A percentile compares a stretch with the other conserved stretches of the same genome.
Conservation (phyloP, 495 filamentous ascomycete genomes). For the Astrocystis sublimbata region DNA sequence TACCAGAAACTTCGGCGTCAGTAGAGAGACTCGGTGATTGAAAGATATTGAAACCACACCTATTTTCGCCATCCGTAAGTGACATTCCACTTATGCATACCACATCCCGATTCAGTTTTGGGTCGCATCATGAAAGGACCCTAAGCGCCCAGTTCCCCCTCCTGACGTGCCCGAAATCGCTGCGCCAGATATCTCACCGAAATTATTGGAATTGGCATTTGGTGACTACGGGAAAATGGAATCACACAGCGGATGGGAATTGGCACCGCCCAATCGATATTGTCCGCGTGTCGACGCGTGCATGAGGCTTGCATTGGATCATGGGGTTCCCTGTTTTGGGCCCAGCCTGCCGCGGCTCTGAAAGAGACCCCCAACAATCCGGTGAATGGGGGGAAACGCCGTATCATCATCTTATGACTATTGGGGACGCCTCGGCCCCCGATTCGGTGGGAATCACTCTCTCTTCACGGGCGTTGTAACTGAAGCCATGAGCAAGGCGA, state of each 20-base stretch:
- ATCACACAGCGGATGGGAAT: neutral
- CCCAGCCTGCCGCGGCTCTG: neutral
- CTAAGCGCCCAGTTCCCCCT: neutral
- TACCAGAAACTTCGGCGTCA: neutral
- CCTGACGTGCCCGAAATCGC: neutral
- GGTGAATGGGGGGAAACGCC: neutral
- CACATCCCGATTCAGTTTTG: neutral
- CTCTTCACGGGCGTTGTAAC: neutral
- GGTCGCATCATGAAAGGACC: conserved; percentile 2
- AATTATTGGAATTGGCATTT: neutral
- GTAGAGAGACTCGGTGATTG: neutral
- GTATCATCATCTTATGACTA: neutral
- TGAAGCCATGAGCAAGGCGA: neutral
- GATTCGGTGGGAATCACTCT: neutral
- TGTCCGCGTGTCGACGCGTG: neutral
- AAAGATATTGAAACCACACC: neutral
- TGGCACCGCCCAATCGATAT: neutral
- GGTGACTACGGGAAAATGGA: neutral
- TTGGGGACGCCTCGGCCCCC: neutral
- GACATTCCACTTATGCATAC: neutral
- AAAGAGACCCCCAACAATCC: neutral
- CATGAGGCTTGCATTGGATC: conserved; percentile 8
- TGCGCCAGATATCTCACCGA: neutral
- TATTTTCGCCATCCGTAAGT: neutral
- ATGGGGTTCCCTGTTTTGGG: neutral